Base-by-base conservation (phyloP, 208 protist species). In the Acanthamoeba healyi region DNA sequence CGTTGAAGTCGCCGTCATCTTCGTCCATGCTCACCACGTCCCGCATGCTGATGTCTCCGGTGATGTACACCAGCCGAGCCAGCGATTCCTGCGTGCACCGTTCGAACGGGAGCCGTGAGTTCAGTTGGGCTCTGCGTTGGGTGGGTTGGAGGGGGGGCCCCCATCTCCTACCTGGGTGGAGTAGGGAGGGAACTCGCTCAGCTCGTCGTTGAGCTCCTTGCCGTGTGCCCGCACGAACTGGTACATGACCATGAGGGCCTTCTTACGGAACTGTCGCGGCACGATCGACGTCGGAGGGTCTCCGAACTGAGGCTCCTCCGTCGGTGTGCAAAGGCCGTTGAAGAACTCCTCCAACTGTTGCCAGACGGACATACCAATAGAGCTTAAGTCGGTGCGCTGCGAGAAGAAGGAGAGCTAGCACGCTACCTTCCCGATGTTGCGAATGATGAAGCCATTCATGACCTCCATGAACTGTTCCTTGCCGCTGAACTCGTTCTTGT, bases 391-490 rank as follows among this genome's bases (percentile, higher is more conserved):
- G 14, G 46, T 51, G 10, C 46, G 14, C 10, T 51, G 46, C 4
- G 1, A 10, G 14, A 51, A 10, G 14, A 15, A 10, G 17, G 14
- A 51, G 0, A 51, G 14, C 46, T 10, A 10, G 17, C 46, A 51
- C 46, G 46, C 46, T n/a, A 89, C 54, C 81, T 90, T 90, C 32
- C 17, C 26, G 22, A 72, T 5, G 42, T 96, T 96, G 56, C 46
- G 44, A 0, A 44, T 32, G 61, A 96, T 96, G 46, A 96, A 96
- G 34, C 93, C 95, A 72, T 96, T 96, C 24, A 96, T 38, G 2
- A 42, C 67, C 7, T 94, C 70, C 95, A 96, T 96, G 36, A 95
- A 96, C 36, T 82, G 72, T 61, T 96, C 95, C 58, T 96, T 96
- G 51, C 40, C 81, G 29, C 63, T 82, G 51, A 96, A 96, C 10